Evolutionary conservation across 257 asterid genomes (phyloP), one percentile per base, ranked within the genome.

Genomic region (Plantago ovata): DNA sequence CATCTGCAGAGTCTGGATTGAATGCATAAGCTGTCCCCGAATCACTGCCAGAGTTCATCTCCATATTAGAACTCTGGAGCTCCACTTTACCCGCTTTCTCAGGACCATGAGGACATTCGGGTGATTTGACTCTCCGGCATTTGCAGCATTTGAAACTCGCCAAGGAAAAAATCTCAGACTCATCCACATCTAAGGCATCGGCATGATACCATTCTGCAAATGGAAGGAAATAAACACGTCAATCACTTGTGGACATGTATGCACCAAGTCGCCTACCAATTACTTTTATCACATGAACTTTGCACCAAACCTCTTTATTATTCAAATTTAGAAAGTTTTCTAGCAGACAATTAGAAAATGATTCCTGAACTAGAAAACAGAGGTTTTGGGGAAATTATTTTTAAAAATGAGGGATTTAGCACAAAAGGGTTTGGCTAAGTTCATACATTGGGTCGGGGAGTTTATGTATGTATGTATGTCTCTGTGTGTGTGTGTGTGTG

Each of bases 121-220:
- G 92, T 45, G 83, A 67, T 74, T 63, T 84, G 54, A 74, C 77
- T 77, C 89, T 82, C n/a, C 94, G 87, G 66, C 97, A 89, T 69
- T 70, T 77, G 76, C 87, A 82, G 75, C 97, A 89, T 77, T 81
- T 88, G 77, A 77, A 88, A 65, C 96, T 95, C 46, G 59, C 51
- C 63, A 85, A 66, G 13, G 58, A 63, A 53, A 51, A 53, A 46
- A 88, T 53, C 77, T 71, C 76, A 10, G 87, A 80, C 72, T 88
- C 95, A 1, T 79, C 75, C 69, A 88, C 65, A 62, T 76, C 94
- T 51, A 88, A 65, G 21, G 96, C 77, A 52, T 81, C 96, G 49
- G 91, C 96, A 70, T 88, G 96, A 67, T 59, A 83, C 97, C 97
- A 89, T 75, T 57, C 97, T 89, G 89, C 64, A 56, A 68, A 24